Base-by-base conservation (phyloP, 768 basidiomycete species). In the Megacollybia marginata region DNA sequence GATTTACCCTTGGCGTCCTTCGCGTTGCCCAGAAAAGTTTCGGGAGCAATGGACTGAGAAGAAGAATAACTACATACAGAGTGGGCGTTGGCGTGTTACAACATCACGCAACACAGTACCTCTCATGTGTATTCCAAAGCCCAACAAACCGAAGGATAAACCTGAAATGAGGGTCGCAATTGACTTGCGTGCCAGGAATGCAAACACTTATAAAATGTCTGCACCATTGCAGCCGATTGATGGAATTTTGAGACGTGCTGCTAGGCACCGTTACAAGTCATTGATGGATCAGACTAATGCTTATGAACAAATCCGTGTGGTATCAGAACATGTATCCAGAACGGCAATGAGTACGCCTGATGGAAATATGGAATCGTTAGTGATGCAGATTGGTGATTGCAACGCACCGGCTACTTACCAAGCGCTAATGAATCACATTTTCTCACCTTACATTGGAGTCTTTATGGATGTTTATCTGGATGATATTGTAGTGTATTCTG, bases 401-500 rank as follows among this genome's bases (percentile, higher is more conserved):
- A n/a, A n/a, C n/a, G n/a, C n/a, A n/a, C n/a, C 53, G 0, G 69
- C 68, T 5, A 75, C 72, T 0, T 73, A 69, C 56, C 72, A 75
- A 52, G 55, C 69, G 0, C 44, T 74, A 0, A 72, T 73, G 69
- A 73, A 73, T 48, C 59, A 72, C 45, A 59, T 74, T 0, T 66
- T 66, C 43, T 52, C 54, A 0, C 33, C 55, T 1, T 63, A 58
- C 35, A 66, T 76, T 33, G 71, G 72, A 0, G 51, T 55, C 2
- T 62, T 68, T 47, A 61, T 66, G 48, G 59, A 68, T 44, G 60
- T 68, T 11, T 36, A 36, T 16, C 35, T 36, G 10, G 35, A 36
- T 36, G 35, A 36, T 16, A 36, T 36, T 36, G 35, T 69, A 69
- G 63, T 70, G n/a, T 69, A 57, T 55, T 71, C 66, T 0, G 16